Evolutionary conservation across 148 eudicot species (phyloP).

Genomic region (Camellia japonica): DNA sequence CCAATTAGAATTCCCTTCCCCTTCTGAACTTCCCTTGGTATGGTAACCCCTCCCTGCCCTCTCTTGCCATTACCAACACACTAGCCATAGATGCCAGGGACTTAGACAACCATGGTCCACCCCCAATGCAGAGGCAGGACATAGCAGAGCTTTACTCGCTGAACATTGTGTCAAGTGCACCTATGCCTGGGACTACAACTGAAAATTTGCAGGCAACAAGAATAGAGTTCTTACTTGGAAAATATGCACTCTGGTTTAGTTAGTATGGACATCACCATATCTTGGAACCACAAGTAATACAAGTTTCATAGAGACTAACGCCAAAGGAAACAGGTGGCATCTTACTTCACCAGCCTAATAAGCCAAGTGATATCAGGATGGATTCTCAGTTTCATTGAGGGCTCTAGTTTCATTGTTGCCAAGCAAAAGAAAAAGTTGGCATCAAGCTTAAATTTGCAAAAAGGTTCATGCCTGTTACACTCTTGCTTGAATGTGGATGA

Average conservation of each 20-base stretch:
- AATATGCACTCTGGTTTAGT: neutral
- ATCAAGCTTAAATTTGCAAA: neutral
- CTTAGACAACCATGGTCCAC: too few species aligned
- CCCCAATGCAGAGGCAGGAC: too few species aligned
- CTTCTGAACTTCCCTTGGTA: too few species aligned
- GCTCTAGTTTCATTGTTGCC: neutral
- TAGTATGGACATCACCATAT: neutral
- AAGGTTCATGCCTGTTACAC: neutral
- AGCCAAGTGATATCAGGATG: neutral
- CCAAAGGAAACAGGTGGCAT: too few species aligned
- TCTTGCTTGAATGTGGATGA: too few species aligned
- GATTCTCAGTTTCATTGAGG: neutral
- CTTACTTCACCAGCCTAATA: neutral
- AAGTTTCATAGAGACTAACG: too few species aligned
- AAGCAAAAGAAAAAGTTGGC: neutral
- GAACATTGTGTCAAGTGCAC: neutral
- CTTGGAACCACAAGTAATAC: neutral
- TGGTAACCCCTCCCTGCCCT: too few species aligned
- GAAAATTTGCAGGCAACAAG: neutral
- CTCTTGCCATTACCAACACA: neutral
- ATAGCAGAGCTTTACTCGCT: neutral
- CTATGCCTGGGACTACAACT: neutral
- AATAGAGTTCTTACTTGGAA: neutral
- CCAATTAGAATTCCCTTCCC: neutral
- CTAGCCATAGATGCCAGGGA: too few species aligned